A percentile compares a stretch with the other conserved stretches of the same genome.
These are phyloP conservation scores for Cercospora nicotianae DNA, from an alignment of 2,329 filamentous ascomycete species.

Conservation along the genomic window DNA sequence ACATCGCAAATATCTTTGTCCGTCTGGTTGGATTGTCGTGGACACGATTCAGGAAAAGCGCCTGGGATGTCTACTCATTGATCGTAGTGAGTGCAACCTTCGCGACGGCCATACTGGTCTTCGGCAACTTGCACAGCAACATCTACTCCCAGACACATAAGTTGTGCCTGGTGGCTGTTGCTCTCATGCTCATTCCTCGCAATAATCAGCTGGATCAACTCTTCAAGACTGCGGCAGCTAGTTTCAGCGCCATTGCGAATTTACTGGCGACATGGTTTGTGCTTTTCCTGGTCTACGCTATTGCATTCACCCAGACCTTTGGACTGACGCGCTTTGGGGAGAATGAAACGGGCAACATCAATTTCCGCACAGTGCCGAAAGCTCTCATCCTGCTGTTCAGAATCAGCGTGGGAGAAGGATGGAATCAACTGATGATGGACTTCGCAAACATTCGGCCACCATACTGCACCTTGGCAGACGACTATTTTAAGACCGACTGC, in stretches of 20 bases:
- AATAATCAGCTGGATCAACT: constrained; percentile 97
- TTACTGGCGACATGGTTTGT: constrained; percentile 96
- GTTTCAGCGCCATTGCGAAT: constrained; percentile 85
- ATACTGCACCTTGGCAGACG: constrained; percentile 69
- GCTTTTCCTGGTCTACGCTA: constrained; percentile 92
- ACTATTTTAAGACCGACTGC: constrained; percentile 87
- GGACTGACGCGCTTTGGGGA: constrained; percentile 84
- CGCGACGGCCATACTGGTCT: constrained; percentile 73
- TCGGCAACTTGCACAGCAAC: constrained; percentile 57
- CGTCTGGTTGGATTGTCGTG: constrained; percentile 87
- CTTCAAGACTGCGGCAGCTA: constrained; percentile 97
- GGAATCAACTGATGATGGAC: constrained; percentile 97
- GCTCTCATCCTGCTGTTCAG: constrained; percentile 90
- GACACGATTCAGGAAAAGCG: constrained; percentile 86
- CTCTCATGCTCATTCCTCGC: constrained; percentile 85
- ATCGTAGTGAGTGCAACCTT: constrained; percentile 78
- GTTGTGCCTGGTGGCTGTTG: constrained; percentile 85
- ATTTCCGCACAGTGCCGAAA: constrained; percentile 91
- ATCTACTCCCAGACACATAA: constrained; percentile 85
- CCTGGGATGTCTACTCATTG: constrained; percentile 92
- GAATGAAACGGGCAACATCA: constrained; percentile 74
- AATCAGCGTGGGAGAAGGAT: constrained; percentile 90
- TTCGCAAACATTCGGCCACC: constrained; percentile 78
- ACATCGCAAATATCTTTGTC: constrained; percentile 77
- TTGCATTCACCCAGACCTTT: constrained; percentile 93